Evolutionary conservation across 2,329 filamentous ascomycete genomes (phyloP).

Genomic region (Sordariomycetes sp.): DNA sequence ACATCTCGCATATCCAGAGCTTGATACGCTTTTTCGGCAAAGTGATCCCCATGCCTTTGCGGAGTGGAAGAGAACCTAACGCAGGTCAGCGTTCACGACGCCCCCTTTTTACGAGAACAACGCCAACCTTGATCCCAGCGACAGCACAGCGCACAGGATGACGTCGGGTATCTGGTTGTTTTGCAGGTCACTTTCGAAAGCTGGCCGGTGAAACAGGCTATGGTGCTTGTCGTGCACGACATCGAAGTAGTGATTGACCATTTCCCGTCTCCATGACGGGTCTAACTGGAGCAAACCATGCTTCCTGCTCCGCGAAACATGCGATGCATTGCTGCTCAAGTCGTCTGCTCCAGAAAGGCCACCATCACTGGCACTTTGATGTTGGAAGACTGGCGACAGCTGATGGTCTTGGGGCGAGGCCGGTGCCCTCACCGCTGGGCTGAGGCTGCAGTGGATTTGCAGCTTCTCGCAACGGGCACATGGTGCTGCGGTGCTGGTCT

Average conservation of each 20-base stretch:
- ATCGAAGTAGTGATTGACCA: conserved; percentile 5
- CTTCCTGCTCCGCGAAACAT: not conserved
- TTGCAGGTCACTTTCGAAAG: conserved; percentile 1
- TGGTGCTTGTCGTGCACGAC: conserved; percentile 7
- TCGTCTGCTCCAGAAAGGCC: not conserved
- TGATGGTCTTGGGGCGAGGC: not conserved
- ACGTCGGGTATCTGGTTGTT: not conserved
- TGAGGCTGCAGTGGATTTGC: conserved; percentile 2
- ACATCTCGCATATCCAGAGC: conserved; percentile 3
- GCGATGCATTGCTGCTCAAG: conserved; percentile 1
- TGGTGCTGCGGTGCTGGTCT: not conserved
- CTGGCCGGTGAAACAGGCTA: conserved; percentile 5
- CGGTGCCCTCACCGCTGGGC: not conserved
- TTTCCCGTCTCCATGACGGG: not conserved
- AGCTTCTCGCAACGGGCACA: conserved; percentile 1
- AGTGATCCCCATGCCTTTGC: not conserved
- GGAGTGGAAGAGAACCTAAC: not conserved
- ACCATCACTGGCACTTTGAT: not conserved
- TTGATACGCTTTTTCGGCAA: conserved; percentile 2
- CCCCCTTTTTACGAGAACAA: not conserved
- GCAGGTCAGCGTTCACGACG: not conserved
- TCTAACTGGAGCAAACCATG: not conserved
- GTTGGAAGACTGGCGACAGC: not conserved
- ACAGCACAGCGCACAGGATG: conserved; percentile 2
- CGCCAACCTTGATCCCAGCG: conserved; percentile 4